These are phyloP conservation scores for Torulaspora indica DNA, from an alignment of 805 yeast species.

Conservation along the genomic window DNA sequence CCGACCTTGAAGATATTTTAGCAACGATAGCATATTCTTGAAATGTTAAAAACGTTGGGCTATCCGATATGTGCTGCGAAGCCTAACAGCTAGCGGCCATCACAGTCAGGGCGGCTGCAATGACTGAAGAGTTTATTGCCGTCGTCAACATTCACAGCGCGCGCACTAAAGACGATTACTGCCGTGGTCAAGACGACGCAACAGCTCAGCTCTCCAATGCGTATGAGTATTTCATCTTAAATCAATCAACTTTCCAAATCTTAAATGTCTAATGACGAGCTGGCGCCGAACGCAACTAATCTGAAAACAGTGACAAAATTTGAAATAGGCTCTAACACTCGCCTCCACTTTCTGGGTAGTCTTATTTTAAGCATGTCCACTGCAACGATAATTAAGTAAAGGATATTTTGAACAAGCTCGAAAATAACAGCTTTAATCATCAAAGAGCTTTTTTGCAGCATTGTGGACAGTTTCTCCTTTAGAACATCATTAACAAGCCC, in stretches of 20 bases:
- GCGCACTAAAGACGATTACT: too few relatives aligned
- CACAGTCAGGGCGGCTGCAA: too few relatives aligned
- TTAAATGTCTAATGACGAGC: constrained; percentile 4
- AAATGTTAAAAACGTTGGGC: too few relatives aligned
- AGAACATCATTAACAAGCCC: constrained; percentile 18
- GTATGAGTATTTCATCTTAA: too few relatives aligned
- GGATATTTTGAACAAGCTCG: constrained; percentile 27
- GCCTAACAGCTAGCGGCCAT: too few relatives aligned
- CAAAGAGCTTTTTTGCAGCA: constrained; percentile 13
- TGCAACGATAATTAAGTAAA: constrained; percentile 23
- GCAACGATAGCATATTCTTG: too few relatives aligned
- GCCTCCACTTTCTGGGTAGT: constrained; percentile 13
- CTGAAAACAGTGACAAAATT: constrained; percentile 22
- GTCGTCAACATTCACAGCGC: too few relatives aligned
- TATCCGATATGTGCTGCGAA: too few relatives aligned
- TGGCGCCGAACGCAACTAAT: constrained; percentile 16
- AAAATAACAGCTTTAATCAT: constrained; percentile 17
- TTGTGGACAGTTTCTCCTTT: constrained; percentile 17
- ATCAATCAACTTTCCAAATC: background rate
- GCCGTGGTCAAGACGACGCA: too few relatives aligned
- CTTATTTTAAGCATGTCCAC: constrained; percentile 23
- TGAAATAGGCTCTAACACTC: constrained; percentile 24
- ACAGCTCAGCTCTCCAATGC: too few relatives aligned
- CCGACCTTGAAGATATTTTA: too few relatives aligned
- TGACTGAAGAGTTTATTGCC: too few relatives aligned